Conservation (phyloP, 2,329 filamentous ascomycete species). For the Stachybotrys elegans region DNA sequence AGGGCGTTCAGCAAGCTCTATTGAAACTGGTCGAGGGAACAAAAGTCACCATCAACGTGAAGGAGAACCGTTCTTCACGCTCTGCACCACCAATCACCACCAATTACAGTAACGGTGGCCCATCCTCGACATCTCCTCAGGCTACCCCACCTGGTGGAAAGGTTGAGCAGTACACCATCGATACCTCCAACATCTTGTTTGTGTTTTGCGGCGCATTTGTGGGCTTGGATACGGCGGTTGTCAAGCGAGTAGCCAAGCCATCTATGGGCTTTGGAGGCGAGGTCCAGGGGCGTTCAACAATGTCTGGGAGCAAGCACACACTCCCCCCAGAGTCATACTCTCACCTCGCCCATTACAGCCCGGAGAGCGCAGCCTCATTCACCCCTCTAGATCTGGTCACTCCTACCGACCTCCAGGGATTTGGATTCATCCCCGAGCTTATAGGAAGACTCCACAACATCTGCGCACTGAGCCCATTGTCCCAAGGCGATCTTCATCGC, state of each 20-base stretch:
- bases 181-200: conserved; percentile 95
- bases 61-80: conserved; percentile 62
- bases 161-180: conserved; percentile 65
- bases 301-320: conserved; percentile 46
- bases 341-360: conserved; percentile 51
- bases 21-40: conserved; percentile 96
- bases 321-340: conserved; percentile 59
- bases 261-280: conserved; percentile 90
- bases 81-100: conserved; percentile 47
- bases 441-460: conserved; percentile 92
- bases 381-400: conserved; percentile 67
- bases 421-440: conserved; percentile 91
- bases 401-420: conserved; percentile 72
- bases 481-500: conserved; percentile 63
- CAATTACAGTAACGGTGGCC: conserved; percentile 41
- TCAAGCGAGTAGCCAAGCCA: conserved; percentile 78
- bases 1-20: conserved; percentile 93
- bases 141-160: conserved; percentile 42
- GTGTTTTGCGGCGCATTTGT: conserved; percentile 96
- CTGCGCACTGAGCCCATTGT: conserved; percentile 75
- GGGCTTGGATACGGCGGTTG: conserved; percentile 79
- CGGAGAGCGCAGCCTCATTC: conserved; percentile 32
- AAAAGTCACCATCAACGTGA: conserved; percentile 86
- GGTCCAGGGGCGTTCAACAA: conserved; percentile 55
- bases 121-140: conserved; percentile 40